These are phyloP conservation scores for Candida berthetii DNA, from an alignment of 805 yeast genomes.

Conservation along the genomic window DNA sequence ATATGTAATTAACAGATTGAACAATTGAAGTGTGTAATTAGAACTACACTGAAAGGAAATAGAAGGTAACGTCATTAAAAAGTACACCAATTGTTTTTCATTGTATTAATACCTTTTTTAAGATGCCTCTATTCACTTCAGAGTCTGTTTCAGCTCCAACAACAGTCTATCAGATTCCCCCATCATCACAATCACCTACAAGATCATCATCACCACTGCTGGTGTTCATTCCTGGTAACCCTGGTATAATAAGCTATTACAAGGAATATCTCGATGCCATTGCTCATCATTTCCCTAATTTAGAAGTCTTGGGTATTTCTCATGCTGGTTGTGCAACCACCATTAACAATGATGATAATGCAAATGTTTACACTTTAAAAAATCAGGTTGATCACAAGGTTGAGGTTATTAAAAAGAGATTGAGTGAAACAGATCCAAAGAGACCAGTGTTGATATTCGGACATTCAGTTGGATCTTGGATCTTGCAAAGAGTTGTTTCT, in stretches of 20 bases:
- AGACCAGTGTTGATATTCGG: conserved; percentile 45
- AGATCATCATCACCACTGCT: conserved; percentile 28
- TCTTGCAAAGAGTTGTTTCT: conserved; percentile 46
- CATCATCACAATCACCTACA: not conserved
- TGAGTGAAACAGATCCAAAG: conserved; percentile 14
- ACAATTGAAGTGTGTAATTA: too few species aligned
- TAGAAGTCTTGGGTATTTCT: conserved; percentile 54
- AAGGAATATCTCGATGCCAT: conserved; percentile 41
- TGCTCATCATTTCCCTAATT: conserved; percentile 33
- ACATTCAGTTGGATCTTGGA: conserved; percentile 69
- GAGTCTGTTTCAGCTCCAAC: conserved; percentile 9
- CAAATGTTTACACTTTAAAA: conserved; percentile 33
- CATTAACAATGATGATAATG: conserved; percentile 8
- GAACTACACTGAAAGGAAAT: too few species aligned
- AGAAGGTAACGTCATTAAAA: too few species aligned
- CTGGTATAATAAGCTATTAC: conserved; percentile 66
- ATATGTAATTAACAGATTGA: too few species aligned
- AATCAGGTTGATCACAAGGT: conserved; percentile 57
- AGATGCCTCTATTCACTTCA: not conserved
- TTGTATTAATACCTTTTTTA: too few species aligned
- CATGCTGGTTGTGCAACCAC: conserved; percentile 50
- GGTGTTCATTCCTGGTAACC: conserved; percentile 70
- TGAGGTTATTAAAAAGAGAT: conserved; percentile 35
- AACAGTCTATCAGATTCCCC: conserved; percentile 11
- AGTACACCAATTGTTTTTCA: too few species aligned